Base-by-base conservation (phyloP, 441 rosid genomes). In the Metrosideros polymorpha region DNA sequence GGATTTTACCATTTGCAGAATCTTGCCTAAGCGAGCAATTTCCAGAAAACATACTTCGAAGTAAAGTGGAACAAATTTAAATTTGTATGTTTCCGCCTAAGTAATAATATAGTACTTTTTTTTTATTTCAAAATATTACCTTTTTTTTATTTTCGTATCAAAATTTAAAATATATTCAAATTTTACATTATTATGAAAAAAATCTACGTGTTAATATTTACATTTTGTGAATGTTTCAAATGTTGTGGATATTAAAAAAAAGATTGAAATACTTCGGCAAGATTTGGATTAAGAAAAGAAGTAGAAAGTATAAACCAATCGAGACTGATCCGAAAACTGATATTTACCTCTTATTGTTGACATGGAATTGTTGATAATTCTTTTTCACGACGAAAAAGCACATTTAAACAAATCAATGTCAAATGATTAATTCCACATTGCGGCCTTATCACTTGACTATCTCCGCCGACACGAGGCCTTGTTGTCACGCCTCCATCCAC, bases 241-340 rank as follows among this genome's bases (percentile, higher is more conserved):
- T 57, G 1, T 57, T 14, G n/a, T 7, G 2, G 18, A 29, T 57
- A 57, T 54, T 3, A 54, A 54, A 54, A 54, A 54, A 51, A 22
- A 54, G n/a, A 54, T 22, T 12, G 15, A 13, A 29, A n/a, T 57
- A n/a, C 63, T 1, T 0, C 0, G 0, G 32, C 4, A 57, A 0
- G 32, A n/a, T 57, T 57, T 57, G n/a, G 32, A 57, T 57, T 12
- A 57, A 49, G 12, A 12, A 0, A 57, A 57, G 12, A 57, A 13
- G 32, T n/a, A 13, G 18, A 2, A n/a, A n/a, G 35, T 6, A 57
- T 57, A 13, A 13, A n/a, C 13, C 35, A 57, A 13, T 57, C 2
- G 2, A 7, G 3, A 57, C n/a, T 13, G 3, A 55, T 25, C 6
- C 0, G 4, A 25, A 4, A 2, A 24, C 12, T 22, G 12, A 1